These are phyloP conservation scores for Rhizopogon rudus DNA, from an alignment of 768 basidiomycete species.

Conservation along the genomic window DNA sequence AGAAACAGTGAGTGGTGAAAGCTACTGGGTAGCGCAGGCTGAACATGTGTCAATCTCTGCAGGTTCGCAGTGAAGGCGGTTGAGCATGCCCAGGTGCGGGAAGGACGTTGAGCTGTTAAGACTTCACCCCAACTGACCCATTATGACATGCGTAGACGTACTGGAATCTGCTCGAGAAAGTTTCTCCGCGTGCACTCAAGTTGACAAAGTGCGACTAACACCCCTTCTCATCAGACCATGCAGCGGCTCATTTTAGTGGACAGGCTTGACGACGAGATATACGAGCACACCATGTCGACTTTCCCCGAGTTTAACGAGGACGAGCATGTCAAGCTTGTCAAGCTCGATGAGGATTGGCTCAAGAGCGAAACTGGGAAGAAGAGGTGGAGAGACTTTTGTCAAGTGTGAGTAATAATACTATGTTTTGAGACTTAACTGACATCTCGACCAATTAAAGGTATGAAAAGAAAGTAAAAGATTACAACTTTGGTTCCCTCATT, in stretches of 20 bases:
- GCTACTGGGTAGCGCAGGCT: constrained; percentile 2
- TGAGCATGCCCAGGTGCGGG: constrained; percentile 88
- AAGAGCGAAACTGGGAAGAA: constrained; percentile 87
- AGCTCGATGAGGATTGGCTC: constrained; percentile 88
- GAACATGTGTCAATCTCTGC: constrained; percentile 1
- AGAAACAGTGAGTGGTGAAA: constrained; percentile 75
- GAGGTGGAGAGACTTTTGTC: constrained; percentile 61
- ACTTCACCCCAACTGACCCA: constrained; percentile 1
- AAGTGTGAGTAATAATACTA: neutral
- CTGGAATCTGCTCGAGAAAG: constrained; percentile 86
- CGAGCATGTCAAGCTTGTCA: constrained; percentile 41
- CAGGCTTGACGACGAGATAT: constrained; percentile 91
- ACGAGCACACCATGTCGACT: constrained; percentile 59
- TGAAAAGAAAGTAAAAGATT: constrained; percentile 86
- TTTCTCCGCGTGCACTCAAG: constrained; percentile 68
- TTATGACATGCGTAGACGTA: constrained; percentile 60
- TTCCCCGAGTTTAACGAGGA: constrained; percentile 77
- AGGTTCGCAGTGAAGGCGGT: constrained; percentile 75
- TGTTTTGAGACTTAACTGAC: neutral
- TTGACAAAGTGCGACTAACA: constrained; percentile 66
- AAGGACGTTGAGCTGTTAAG: neutral
- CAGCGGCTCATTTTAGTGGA: constrained; percentile 14
- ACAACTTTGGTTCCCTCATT: constrained; percentile 95
- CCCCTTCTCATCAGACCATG: constrained; percentile 3
- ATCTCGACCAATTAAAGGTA: constrained; percentile 47